Evolutionary conservation across 495 filamentous ascomycete species (phyloP), one percentile per base, ranked within the genome.

Genomic region (Penicillium desertorum): DNA sequence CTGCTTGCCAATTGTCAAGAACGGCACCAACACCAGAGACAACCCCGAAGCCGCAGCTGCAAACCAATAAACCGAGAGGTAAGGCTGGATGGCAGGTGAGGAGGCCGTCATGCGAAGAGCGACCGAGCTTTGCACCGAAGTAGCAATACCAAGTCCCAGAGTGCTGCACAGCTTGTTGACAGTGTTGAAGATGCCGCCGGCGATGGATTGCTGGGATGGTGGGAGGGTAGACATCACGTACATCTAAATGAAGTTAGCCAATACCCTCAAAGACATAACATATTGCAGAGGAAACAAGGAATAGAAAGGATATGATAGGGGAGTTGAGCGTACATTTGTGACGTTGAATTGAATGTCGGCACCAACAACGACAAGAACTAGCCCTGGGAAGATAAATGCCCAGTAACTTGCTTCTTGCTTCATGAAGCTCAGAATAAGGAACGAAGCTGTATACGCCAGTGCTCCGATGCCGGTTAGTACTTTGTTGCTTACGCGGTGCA

Each of bases 321-420:
- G n/a, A n/a, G 36, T 16, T 17, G 12, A 2, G 54, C 67, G 19
- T 56, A 76, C 70, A 54, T 86, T 86, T 2, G 82, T 79, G 7
- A 87, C 77, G 8, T 79, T 83, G 69, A 87, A 89, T 9, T 86
- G 74, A 4, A 78, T 73, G 61, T 88, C 86, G 0, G 81, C 78
- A 41, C 78, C 79, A 3, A 84, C 68, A 1, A 83, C 79, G 42
- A 75, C 78, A 29, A 85, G 71, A 3, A 77, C 49, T 25, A 80
- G 62, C 0, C 76, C 79, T 0, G 74, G 73, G 62, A 88, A 86
- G 2, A 76, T 78, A 37, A 66, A 76, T 9, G 66, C 66, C 84
- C 84, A 90, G 67, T 86, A 90, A 19, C 69, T 62, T 64, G 75
- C 76, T 5, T 66, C 49, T 16, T 81, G 64, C 41, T 67, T 67